phyloP scores from a whole-genome alignment of 1,139 yeast genomes.

The Lodderomyces jiufengensis region DNA sequence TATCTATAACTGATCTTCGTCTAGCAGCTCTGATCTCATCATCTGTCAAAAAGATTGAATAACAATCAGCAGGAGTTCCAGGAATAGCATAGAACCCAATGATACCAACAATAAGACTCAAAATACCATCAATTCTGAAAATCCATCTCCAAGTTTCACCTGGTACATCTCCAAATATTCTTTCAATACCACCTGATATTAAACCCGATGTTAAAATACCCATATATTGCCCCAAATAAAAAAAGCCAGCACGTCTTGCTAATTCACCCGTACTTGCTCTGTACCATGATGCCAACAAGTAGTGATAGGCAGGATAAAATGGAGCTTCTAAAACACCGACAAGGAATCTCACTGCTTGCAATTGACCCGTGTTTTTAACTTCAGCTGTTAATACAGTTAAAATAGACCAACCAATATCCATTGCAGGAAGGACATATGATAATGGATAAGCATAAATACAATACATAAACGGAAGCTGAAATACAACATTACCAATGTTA shows the following conservation, averaged over 20 bases:
- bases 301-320: slow-evolving; percentile 57
- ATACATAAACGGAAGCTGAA: slow-evolving; percentile 51
- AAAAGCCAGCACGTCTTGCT: slow-evolving; percentile 57
- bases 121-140: slow-evolving; percentile 62
- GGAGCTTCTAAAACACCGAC: slow-evolving; percentile 65
- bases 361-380: slow-evolving; percentile 43
- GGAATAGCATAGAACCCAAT: slow-evolving; percentile 63
- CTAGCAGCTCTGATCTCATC: slow-evolving; percentile 65
- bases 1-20: slow-evolving; percentile 47
- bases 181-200: slow-evolving; percentile 55
- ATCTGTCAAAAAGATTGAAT: slow-evolving; percentile 53
- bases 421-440: slow-evolving; percentile 51
- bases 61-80: slow-evolving; percentile 63
- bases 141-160: slow-evolving; percentile 76
- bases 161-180: slow-evolving; percentile 40
- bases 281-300: slow-evolving; percentile 63
- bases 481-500: slow-evolving; percentile 55
- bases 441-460: slow-evolving; percentile 47
- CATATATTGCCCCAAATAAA: slow-evolving; percentile 56
- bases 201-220: slow-evolving; percentile 65
- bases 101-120: slow-evolving; percentile 58
- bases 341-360: slow-evolving; percentile 56
- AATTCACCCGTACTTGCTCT: slow-evolving; percentile 50
- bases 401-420: slow-evolving; percentile 65
- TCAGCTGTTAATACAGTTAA: slow-evolving; percentile 55